Evolutionary conservation across 768 basidiomycete species (phyloP), one percentile per base, ranked within the genome.

Genomic region (Hericium coralloides): DNA sequence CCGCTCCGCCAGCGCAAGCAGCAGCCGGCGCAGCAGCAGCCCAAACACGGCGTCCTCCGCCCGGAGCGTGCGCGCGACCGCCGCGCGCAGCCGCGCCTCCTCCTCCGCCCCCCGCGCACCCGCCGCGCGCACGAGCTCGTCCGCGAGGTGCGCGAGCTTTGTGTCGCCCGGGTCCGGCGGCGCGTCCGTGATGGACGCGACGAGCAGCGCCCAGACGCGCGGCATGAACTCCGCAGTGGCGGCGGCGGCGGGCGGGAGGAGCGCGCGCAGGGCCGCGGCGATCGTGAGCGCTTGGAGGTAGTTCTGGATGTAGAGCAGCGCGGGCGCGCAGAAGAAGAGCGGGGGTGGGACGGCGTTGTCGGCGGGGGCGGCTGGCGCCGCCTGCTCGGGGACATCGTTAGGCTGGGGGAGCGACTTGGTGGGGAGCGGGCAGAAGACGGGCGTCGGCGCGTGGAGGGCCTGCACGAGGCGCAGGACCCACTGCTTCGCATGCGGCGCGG

Each of bases 61-160:
- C 49, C 76, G 78, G 49, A 90, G 71, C 4, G 82, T 85, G 39
- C 84, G 79, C 55, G 81, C 77, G 8, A 88, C 85, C 2, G 82
- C 79, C 3, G 75, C 73, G 20, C 85, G 83, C 20, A 90, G 68
- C 38, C 65, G 68, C 6, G 57, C 60, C 61, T 82, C 80, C 2
- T 75, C 73, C 43, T 70, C 63, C 18, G 72, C 52, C 8, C 26
- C 5, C 26, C 26, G 4, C 4, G 26, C n/a, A 2, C 62, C 65
- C 26, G 70, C 69, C 31, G 76, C 80, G 22, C 78, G 81, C 31
- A 89, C 66, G 48, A 89, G 81, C 65, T 90, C 88, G 64, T 89
- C 88, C 0, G 83, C 85, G 23, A 90, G 78, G 65, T 89, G 83
- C 49, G 82, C 66, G 38, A 89, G 66, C 63, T 84, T 86, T 17